Conservation (phyloP, 345 rosid species). For the Populus davidiana region DNA sequence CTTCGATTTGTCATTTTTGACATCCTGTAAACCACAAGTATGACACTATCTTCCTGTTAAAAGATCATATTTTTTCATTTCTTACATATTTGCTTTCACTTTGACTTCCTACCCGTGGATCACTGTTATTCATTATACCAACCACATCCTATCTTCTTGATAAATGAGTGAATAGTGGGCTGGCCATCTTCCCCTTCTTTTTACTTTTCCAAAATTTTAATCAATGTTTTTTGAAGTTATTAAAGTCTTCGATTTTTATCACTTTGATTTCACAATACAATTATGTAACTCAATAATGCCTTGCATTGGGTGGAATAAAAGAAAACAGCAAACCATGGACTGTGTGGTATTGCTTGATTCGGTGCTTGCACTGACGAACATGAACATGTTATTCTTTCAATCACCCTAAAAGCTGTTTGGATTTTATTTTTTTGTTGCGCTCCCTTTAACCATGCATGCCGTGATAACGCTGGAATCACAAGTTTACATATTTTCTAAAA, state of each 20-base stretch:
- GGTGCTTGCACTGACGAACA: neutral
- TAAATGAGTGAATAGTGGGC: too few species aligned
- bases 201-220: too few species aligned
- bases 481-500: too few species aligned
- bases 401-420: too few species aligned
- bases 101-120: neutral
- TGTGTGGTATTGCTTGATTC: neutral
- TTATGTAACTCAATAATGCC: neutral
- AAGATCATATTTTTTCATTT: neutral
- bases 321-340: too few species aligned
- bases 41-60: conserved; percentile 8
- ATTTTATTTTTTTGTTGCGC: neutral
- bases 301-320: too few species aligned
- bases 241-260: neutral
- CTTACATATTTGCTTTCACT: neutral
- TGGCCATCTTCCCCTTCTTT: neutral
- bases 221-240: neutral
- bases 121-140: neutral
- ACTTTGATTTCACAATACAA: neutral
- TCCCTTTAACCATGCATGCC: neutral
- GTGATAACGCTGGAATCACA: neutral
- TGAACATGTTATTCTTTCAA: neutral
- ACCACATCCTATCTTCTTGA: neutral
- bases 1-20: conserved; percentile 88
- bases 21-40: conserved; percentile 75